Percentiles rank a stretch among this genome's conserved stretches.
phyloP scores from a whole-genome alignment of 495 filamentous ascomycete genomes.

The Trichoderma orchidacearum region DNA sequence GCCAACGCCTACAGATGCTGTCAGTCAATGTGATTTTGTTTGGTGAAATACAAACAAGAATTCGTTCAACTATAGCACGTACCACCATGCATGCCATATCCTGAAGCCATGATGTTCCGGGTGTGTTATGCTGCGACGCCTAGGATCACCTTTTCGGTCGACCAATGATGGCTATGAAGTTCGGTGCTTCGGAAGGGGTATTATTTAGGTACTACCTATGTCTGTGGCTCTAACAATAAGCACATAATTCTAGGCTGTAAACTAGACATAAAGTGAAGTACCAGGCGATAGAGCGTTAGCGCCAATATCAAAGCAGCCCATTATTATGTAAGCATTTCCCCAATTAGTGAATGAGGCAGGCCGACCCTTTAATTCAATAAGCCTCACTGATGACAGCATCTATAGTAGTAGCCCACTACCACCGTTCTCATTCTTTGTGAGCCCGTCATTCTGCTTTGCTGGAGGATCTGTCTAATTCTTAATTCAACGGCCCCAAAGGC shows the following conservation, averaged over 20 bases:
- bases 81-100: conserved; percentile 72
- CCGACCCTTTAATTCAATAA: background rate
- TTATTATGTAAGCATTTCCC: background rate
- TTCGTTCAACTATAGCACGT: conserved; percentile 15
- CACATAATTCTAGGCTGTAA: background rate
- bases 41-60: background rate
- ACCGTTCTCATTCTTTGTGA: background rate
- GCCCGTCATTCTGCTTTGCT: background rate
- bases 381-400: background rate
- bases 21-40: background rate
- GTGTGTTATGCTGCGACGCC: conserved; percentile 5
- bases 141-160: conserved; percentile 2
- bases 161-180: background rate
- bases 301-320: background rate
- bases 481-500: background rate
- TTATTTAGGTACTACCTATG: background rate
- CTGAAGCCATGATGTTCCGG: conserved; percentile 57
- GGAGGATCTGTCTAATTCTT: background rate
- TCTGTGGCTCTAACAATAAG: background rate
- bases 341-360: background rate
- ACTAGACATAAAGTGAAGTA: background rate
- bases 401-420: background rate
- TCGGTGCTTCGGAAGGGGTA: background rate
- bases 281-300: background rate
- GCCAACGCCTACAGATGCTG: conserved; percentile 46